Evolutionary conservation across 495 filamentous ascomycete genomes (phyloP).

Genomic region (Penicillium daleae): DNA sequence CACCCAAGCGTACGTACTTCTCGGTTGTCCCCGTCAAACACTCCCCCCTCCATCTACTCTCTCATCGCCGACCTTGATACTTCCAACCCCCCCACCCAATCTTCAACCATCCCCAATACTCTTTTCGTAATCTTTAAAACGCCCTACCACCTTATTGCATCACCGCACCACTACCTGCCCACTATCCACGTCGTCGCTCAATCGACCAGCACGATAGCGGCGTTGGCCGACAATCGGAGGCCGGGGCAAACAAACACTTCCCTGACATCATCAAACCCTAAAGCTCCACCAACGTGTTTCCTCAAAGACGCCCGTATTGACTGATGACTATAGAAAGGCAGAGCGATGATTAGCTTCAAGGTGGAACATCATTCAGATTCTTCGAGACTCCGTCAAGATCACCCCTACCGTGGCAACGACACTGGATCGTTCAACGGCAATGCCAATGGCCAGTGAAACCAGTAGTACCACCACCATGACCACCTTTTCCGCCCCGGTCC

Average conservation of each 20-base stretch:
- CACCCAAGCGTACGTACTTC: conserved; percentile 45
- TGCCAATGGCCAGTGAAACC: conserved; percentile 56
- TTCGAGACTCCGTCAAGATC: conserved; percentile 48
- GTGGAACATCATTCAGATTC: conserved; percentile 54
- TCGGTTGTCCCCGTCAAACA: conserved; percentile 20
- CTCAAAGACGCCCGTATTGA: conserved; percentile 27
- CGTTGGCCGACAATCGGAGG: conserved; percentile 16
- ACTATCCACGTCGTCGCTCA: conserved; percentile 14
- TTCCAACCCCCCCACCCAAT: no score
- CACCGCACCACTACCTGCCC: conserved; percentile 10
- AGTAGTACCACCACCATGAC: conserved; percentile 54
- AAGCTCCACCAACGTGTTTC: neutral
- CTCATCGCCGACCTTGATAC: conserved; percentile 11
- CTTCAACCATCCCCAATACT: neutral
- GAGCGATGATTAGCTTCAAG: conserved; percentile 57
- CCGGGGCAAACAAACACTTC: conserved; percentile 11
- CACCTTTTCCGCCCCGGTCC: conserved; percentile 49
- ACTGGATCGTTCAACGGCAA: conserved; percentile 44
- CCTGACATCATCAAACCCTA: conserved; percentile 12
- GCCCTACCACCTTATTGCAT: conserved; percentile 5
- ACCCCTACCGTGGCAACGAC: conserved; percentile 45
- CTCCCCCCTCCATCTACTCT: conserved; percentile 25
- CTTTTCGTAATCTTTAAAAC: conserved; percentile 1
- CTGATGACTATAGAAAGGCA: conserved; percentile 44
- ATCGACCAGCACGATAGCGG: neutral